Evolutionary conservation across 2,329 filamentous ascomycete species (phyloP).

Genomic region (Cladophialophora carrionii): DNA sequence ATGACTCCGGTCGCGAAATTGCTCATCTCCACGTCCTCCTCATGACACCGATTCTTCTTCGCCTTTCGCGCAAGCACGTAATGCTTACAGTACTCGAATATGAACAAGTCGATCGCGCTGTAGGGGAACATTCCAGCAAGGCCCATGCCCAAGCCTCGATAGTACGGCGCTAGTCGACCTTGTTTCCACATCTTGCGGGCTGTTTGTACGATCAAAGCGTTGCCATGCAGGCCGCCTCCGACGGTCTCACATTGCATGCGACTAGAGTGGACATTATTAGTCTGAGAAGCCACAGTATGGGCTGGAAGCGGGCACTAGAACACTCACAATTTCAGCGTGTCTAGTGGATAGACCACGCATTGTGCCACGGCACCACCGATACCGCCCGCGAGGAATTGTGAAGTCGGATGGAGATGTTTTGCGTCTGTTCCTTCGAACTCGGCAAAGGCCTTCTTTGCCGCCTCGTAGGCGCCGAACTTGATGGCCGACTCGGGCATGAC

Average conservation of each 20-base stretch:
- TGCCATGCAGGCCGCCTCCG: constrained; percentile 78
- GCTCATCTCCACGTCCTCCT: constrained; percentile 78
- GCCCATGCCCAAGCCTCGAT: constrained; percentile 91
- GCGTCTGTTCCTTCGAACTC: constrained; percentile 83
- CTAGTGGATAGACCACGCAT: constrained; percentile 85
- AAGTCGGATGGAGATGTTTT: constrained; percentile 75
- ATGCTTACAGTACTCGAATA: constrained; percentile 89
- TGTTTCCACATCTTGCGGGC: constrained; percentile 82
- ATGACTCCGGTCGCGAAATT: constrained; percentile 86
- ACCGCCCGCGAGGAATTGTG: constrained; percentile 89
- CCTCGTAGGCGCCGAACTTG: constrained; percentile 97
- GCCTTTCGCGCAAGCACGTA: constrained; percentile 72
- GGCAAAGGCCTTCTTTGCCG: constrained; percentile 83
- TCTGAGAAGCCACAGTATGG: background rate
- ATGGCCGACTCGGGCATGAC: constrained; percentile 99
- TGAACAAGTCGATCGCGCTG: constrained; percentile 92
- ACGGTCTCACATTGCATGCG: constrained; percentile 95
- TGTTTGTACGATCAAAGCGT: constrained; percentile 78
- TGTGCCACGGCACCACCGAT: constrained; percentile 93
- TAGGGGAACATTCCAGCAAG: constrained; percentile 97
- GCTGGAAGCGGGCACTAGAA: constrained; percentile 22
- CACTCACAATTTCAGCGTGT: constrained; percentile 65
- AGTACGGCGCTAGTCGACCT: constrained; percentile 75
- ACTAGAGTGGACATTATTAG: constrained; percentile 43
- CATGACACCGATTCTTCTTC: constrained; percentile 68